These are phyloP conservation scores for Monosporozyma siamensis DNA, from an alignment of 805 yeast species.

Conservation along the genomic window DNA sequence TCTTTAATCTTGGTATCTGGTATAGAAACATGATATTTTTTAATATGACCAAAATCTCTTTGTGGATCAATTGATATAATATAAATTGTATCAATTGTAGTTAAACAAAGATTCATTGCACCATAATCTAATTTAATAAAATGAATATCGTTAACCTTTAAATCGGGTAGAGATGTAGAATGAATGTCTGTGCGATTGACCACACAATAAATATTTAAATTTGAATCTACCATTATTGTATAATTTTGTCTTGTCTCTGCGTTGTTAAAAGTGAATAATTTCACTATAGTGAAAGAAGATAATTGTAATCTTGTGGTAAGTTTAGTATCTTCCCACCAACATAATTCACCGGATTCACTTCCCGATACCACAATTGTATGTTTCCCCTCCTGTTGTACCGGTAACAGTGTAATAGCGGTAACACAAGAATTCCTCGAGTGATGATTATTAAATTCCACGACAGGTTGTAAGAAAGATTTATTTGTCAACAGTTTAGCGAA, in stretches of 20 bases:
- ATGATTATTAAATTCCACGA: constrained; percentile 22
- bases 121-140: constrained; percentile 29
- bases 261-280: constrained; percentile 12
- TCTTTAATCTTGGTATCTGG: constrained; percentile 12
- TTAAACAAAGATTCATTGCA: constrained; percentile 18
- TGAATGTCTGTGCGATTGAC: constrained; percentile 7
- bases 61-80: constrained; percentile 20
- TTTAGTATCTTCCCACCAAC: constrained; percentile 30
- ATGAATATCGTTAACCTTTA: constrained; percentile 9
- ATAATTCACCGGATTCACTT: constrained; percentile 26
- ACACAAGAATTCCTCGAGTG: constrained; percentile 20
- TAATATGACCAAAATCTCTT: constrained; percentile 19
- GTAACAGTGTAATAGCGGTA: constrained; percentile 25
- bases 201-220: constrained; percentile 17
- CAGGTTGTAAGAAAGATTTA: constrained; percentile 28
- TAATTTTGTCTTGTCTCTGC: too few species aligned
- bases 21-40: constrained; percentile 8
- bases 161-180: constrained; percentile 11
- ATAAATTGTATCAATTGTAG: constrained; percentile 12
- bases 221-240: constrained; percentile 20
- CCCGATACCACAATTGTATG: constrained; percentile 23
- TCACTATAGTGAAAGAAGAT: constrained; percentile 17
- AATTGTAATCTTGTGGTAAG: constrained; percentile 10
- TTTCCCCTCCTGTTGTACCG: constrained; percentile 11
- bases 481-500: constrained; percentile 28